Percentiles rank a stretch among this genome's conserved stretches.
Evolutionary conservation across 139 green algal species (phyloP).

Genomic region (Ettlia oleoabundans): DNA sequence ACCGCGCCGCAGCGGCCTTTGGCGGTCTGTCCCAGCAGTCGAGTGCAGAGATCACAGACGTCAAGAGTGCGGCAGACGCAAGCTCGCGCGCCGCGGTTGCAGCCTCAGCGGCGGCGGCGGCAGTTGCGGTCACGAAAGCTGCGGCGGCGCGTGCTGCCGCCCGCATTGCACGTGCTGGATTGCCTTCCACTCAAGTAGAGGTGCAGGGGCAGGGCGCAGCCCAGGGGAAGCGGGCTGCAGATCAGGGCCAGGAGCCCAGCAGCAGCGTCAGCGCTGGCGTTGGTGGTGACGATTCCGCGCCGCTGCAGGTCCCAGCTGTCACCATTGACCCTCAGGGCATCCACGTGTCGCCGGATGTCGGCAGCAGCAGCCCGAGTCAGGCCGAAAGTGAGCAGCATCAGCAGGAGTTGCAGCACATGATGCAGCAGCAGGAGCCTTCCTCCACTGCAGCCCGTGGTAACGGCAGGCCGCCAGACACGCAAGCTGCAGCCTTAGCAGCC

Average conservation of each 20-base stretch:
- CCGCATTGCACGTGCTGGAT: conserved; percentile 34
- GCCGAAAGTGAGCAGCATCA: background rate
- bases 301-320: no score
- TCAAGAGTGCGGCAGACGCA: conserved; percentile 84
- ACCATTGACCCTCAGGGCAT: no score
- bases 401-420: background rate
- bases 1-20: conserved; percentile 12
- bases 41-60: conserved; percentile 56
- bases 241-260: no score
- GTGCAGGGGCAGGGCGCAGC: background rate
- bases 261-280: no score
- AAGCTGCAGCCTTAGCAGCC: no score
- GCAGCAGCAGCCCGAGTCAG: background rate
- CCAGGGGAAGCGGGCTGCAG: background rate
- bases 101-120: conserved; percentile 79
- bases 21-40: background rate
- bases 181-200: background rate
- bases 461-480: no score
- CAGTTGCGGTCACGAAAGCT: conserved; percentile 88
- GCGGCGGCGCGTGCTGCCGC: conserved; percentile 80
- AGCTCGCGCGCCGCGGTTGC: conserved; percentile 87
- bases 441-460: no score
- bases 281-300: no score
- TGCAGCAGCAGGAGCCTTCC: conserved; percentile 19
- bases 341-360: no score